Conservation (phyloP, 23 red algal species). For the Gracilaria vermiculophylla region DNA sequence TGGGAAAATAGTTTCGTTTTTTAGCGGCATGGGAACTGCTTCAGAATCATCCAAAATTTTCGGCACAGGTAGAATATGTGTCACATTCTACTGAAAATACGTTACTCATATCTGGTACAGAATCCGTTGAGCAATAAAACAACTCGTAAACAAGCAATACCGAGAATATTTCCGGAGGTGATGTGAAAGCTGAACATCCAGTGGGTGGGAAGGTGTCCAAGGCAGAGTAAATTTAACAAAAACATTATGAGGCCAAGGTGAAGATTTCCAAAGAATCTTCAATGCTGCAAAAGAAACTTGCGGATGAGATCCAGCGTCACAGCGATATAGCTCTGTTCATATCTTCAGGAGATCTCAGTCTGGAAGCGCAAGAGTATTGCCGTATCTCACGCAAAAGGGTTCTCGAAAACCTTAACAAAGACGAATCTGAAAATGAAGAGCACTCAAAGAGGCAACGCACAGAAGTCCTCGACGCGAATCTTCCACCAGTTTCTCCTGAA, state of each 20-base stretch:
- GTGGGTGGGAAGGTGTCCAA: background rate
- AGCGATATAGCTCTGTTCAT: background rate
- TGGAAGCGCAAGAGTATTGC: background rate
- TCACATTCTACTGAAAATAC: too few species aligned
- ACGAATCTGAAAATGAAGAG: too few species aligned
- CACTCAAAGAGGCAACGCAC: too few species aligned
- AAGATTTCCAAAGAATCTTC: background rate
- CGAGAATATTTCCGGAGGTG: too few species aligned
- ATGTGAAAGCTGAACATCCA: background rate
- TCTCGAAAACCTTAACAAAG: background rate
- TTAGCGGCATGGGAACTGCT: background rate
- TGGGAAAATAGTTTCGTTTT: background rate
- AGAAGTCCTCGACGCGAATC: too few species aligned
- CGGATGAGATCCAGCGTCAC: background rate
- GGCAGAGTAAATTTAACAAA: background rate
- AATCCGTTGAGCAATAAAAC: too few species aligned
- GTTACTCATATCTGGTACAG: too few species aligned
- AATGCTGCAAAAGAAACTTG: background rate
- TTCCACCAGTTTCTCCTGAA: too few species aligned
- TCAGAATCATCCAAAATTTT: conserved; percentile 3
- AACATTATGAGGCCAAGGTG: background rate
- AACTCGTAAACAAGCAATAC: too few species aligned
- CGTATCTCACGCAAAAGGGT: background rate
- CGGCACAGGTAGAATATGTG: background rate
- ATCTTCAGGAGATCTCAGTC: background rate